A percentile compares a stretch with the other conserved stretches of the same genome.
Conservation (phyloP, 2,329 filamentous ascomycete genomes). For the Verticillium dahliae region DNA sequence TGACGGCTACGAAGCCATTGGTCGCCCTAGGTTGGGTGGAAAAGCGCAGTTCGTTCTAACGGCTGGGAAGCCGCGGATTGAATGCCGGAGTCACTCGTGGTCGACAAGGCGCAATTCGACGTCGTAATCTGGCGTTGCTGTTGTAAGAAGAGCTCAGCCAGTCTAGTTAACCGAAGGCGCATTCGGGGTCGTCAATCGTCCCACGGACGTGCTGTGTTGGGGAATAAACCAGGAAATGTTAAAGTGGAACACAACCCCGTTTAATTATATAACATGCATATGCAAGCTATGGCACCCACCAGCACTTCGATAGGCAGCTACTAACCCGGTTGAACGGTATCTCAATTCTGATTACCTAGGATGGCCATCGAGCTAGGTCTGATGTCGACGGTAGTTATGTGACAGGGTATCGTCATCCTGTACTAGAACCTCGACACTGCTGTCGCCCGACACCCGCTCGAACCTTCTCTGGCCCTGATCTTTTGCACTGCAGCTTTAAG, state of each 20-base stretch:
- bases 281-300: too few species aligned
- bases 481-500: background rate
- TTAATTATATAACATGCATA: too few species aligned
- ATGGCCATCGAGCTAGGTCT: too few species aligned
- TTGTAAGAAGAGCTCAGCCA: background rate
- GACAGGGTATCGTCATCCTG: background rate
- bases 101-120: background rate
- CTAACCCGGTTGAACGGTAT: too few species aligned
- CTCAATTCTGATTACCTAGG: too few species aligned
- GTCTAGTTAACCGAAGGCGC: background rate
- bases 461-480: background rate
- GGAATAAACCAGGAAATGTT: too few species aligned
- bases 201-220: background rate
- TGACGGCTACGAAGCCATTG: conserved; percentile 1
- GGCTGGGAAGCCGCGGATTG: background rate
- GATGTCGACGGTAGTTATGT: too few species aligned
- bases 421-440: background rate
- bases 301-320: too few species aligned
- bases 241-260: too few species aligned
- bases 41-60: background rate
- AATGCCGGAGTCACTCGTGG: background rate
- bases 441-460: background rate
- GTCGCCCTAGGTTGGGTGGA: background rate
- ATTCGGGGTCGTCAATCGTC: background rate
- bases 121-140: background rate